Percentiles rank a stretch among this genome's conserved stretches.
Evolutionary conservation across 257 asterid genomes (phyloP).

Genomic region (Solanum ossicruentum): DNA sequence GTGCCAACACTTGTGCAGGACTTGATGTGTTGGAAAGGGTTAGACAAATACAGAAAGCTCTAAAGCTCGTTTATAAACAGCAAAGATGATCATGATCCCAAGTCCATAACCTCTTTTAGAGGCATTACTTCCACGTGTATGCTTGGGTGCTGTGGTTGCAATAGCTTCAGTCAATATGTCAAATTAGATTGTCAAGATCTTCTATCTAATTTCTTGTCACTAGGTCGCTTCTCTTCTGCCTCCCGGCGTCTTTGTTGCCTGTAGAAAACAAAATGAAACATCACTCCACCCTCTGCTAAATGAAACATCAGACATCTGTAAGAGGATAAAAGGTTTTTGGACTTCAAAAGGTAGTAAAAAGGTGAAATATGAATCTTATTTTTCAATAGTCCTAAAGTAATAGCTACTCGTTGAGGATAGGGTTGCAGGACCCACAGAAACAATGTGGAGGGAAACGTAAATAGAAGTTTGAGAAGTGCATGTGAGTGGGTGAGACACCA

Average conservation of each 20-base stretch:
- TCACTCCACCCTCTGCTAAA: neutral
- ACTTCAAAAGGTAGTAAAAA: neutral
- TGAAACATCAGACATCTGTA: neutral
- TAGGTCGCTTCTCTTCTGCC: conserved; percentile 24
- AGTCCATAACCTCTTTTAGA: neutral
- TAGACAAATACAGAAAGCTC: neutral
- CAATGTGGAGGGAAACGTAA: neutral
- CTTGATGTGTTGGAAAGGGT: neutral
- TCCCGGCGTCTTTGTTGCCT: conserved; percentile 33
- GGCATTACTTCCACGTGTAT: neutral
- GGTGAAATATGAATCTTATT: neutral
- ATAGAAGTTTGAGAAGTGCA: neutral
- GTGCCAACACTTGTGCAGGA: neutral
- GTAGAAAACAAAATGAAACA: neutral
- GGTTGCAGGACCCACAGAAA: neutral
- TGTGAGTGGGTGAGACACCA: neutral
- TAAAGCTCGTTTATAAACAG: neutral
- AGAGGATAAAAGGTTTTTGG: neutral
- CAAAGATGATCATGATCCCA: neutral
- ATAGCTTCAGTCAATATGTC: neutral
- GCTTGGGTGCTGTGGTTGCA: neutral
- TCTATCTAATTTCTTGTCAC: conserved; percentile 27
- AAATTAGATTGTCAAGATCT: conserved; percentile 13
- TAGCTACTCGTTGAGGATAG: neutral
- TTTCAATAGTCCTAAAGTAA: neutral